These are phyloP conservation scores for Fusarium redolens DNA, from an alignment of 2,329 filamentous ascomycete species.

Conservation along the genomic window DNA sequence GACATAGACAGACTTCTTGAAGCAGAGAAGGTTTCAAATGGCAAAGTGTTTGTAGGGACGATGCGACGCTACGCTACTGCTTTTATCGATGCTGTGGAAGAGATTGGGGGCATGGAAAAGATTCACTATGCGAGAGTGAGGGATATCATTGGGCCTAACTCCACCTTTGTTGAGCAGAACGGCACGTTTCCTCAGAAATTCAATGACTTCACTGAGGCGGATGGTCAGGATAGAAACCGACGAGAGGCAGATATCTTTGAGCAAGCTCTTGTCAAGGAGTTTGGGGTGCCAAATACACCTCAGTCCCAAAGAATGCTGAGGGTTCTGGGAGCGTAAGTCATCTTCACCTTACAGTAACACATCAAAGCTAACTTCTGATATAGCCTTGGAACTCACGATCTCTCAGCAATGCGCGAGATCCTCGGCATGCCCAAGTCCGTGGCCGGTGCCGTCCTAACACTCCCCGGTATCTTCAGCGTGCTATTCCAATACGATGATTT, in stretches of 20 bases:
- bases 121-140: constrained; percentile 66
- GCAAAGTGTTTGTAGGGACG: constrained; percentile 67
- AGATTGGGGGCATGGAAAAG: constrained; percentile 61
- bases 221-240: background rate
- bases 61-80: constrained; percentile 70
- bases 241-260: background rate
- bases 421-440: constrained; percentile 36
- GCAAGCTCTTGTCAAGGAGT: background rate
- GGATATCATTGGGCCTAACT: constrained; percentile 62
- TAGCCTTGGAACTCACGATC: constrained; percentile 25
- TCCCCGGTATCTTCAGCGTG: constrained; percentile 46
- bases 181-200: constrained; percentile 60
- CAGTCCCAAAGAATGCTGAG: constrained; percentile 12
- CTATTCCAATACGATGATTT: constrained; percentile 61
- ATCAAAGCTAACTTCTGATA: rapidly evolving
- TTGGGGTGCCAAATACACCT: background rate
- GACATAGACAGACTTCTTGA: constrained; percentile 60
- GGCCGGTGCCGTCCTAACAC: constrained; percentile 17
- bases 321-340: background rate
- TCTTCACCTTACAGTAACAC: rapidly evolving
- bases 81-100: constrained; percentile 64
- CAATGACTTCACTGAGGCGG: constrained; percentile 9
- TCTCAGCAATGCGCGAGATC: constrained; percentile 37
- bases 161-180: constrained; percentile 59
- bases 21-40: constrained; percentile 58